These are phyloP conservation scores for Zelopaecilomyces penicillatus DNA, from an alignment of 2,329 filamentous ascomycete genomes.

Conservation along the genomic window DNA sequence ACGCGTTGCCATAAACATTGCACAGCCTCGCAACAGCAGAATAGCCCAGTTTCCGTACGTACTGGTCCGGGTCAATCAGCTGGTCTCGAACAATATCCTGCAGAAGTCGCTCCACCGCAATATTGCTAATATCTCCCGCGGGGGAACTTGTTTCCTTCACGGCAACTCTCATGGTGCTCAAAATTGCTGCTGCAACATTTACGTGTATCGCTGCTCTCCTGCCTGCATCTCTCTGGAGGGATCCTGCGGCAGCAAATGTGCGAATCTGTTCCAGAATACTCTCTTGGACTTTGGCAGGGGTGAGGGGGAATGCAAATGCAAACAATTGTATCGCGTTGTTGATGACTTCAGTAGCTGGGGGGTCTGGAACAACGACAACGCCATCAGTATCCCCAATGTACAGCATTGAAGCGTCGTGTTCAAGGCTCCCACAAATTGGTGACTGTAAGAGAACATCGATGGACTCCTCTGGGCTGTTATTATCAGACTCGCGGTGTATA, in stretches of 20 bases:
- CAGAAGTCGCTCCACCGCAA: constrained; percentile 73
- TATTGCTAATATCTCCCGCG: constrained; percentile 62
- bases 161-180: constrained; percentile 74
- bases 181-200: constrained; percentile 76
- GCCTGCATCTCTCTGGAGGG: constrained; percentile 75
- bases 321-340: constrained; percentile 92
- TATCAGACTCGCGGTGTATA: constrained; percentile 37
- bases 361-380: constrained; percentile 52
- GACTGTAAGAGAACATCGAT: constrained; percentile 56
- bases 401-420: constrained; percentile 79
- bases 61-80: constrained; percentile 74
- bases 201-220: constrained; percentile 85
- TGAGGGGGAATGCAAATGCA: constrained; percentile 80
- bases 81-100: constrained; percentile 68
- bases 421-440: constrained; percentile 73
- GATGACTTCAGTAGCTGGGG: constrained; percentile 85
- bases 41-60: constrained; percentile 77
- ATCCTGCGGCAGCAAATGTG: constrained; percentile 74
- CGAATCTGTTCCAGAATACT: constrained; percentile 91
- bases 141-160: constrained; percentile 69
- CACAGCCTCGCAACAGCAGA: constrained; percentile 81
- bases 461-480: constrained; percentile 52
- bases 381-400: constrained; percentile 50
- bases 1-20: constrained; percentile 72
- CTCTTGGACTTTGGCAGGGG: constrained; percentile 86